Base-by-base conservation (phyloP, 371 early-diverging fungal species). In the Mortierella sp. region DNA sequence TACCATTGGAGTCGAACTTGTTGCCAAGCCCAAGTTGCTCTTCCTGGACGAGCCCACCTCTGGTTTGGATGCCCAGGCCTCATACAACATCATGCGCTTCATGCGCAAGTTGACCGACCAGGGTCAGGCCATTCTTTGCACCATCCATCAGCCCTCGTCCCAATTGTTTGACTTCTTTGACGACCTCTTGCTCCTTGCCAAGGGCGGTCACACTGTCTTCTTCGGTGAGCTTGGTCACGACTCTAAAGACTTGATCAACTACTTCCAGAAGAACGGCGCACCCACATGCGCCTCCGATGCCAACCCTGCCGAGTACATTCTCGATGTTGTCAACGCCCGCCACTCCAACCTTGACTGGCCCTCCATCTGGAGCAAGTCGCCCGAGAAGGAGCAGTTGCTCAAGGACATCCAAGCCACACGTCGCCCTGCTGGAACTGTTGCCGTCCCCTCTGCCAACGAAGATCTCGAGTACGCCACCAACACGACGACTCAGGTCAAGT, bases 31-130 rank as follows among this genome's bases (percentile, higher is more conserved):
- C 74, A 91, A 91, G 79, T 89, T 96, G 68, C 89, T 97, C 41
- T 96, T 96, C 91, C 88, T 96, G 75, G 97, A 97, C 84, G 97
- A 97, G 79, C 97, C 97, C 55, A 96, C 96, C 10, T 95, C 95
- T 70, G 97, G 96, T 74, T 89, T 88, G 75, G 91, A 95, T 84
- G 91, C 92, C 27, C 91, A 93, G 55, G 83, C 88, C 27, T 93
- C 96, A 12, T 92, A 92, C 88, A 95, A 95, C 88, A 94, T 97
- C 80, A 88, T 96, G 70, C 89, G 92, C 46, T 90, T 95, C 80
- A 91, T 96, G 76, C 93, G 93, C 84, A 93, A 94, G 68, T 90
- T 96, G 76, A 92, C 96, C 48, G 91, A 90, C 70, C 90, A 91
- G 44, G 94, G 95, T 29, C 92, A 92, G 88, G 91, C 93, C 21